These are phyloP conservation scores for Phlyctochytrium bullatum DNA, from an alignment of 192 early-diverging fungal species.

Conservation along the genomic window DNA sequence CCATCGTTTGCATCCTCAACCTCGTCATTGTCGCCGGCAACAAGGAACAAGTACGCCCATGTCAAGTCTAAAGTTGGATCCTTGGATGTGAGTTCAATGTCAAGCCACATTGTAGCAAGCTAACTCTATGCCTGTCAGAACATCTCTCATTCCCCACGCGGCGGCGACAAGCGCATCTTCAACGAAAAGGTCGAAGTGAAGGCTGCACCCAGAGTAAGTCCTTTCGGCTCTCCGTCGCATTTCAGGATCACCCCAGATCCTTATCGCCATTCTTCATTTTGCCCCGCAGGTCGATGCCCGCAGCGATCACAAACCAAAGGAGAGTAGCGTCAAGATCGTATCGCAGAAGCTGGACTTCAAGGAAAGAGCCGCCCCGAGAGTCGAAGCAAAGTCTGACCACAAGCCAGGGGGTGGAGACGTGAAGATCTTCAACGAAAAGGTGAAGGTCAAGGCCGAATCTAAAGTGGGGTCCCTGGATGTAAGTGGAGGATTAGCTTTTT, in stretches of 20 bases:
- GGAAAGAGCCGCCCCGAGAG: conserved; percentile 9
- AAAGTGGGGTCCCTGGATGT: neutral
- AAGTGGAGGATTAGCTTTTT: neutral
- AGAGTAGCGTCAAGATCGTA: conserved; percentile 14
- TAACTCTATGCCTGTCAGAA: conserved; percentile 11
- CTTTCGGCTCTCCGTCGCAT: neutral
- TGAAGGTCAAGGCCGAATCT: conserved; percentile 11
- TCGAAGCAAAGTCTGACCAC: conserved; percentile 16
- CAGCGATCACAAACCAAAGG: conserved; percentile 5
- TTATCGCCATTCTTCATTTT: conserved; percentile 14
- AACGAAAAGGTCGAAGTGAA: conserved; percentile 24
- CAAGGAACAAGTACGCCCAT: conserved; percentile 20
- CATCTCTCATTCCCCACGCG: neutral
- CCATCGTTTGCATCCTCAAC: neutral
- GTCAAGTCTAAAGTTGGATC: conserved; percentile 23
- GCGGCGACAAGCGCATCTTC: conserved; percentile 18
- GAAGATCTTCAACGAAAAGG: conserved; percentile 17
- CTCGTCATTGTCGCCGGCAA: conserved; percentile 5
- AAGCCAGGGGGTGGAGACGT: conserved; percentile 12
- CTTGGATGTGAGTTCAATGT: neutral
- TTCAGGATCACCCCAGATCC: conserved; percentile 10
- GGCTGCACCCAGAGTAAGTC: conserved; percentile 13
- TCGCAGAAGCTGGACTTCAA: conserved; percentile 10
- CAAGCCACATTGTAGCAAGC: neutral
- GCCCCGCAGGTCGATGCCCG: conserved; percentile 13